Evolutionary conservation across 1,284 basidiomycete species (phyloP).

Genomic region (Cutaneotrichosporon sp.): DNA sequence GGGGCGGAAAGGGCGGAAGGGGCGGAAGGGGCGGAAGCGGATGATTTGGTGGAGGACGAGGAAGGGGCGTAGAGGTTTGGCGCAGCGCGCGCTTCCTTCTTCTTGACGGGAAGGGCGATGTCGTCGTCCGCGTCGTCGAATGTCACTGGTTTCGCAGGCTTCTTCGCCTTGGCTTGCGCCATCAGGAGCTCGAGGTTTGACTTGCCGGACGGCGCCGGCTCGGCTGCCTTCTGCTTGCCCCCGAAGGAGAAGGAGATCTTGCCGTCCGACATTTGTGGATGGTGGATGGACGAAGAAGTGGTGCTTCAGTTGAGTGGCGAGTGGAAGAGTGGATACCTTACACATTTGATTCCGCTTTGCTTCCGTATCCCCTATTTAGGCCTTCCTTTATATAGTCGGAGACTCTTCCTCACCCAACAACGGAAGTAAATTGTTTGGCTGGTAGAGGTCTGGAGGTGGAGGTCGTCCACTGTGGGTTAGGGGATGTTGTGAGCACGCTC

Average conservation of each 20-base stretch:
- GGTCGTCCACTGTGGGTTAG: too few species aligned
- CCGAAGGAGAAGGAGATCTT: constrained; percentile 50
- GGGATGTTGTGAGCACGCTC: too few species aligned
- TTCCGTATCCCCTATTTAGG: too few species aligned
- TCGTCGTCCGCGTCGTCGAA: constrained; percentile 44
- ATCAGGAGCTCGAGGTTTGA: constrained; percentile 46
- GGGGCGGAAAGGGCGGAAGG: constrained; percentile 1
- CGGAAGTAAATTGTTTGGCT: too few species aligned
- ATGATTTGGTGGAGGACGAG: not conserved
- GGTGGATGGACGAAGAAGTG: not conserved
- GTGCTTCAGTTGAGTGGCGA: not conserved
- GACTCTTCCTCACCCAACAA: too few species aligned
- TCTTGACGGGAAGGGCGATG: not conserved
- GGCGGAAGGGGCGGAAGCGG: not conserved
- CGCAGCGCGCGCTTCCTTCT: constrained; percentile 10
- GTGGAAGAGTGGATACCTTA: not conserved
- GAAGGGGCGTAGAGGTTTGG: constrained; percentile 9
- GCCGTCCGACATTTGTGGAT: constrained; percentile 26
- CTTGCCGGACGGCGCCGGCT: constrained; percentile 11
- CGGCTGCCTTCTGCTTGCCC: constrained; percentile 18
- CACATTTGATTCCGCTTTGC: too few species aligned
- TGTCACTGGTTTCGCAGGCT: constrained; percentile 12
- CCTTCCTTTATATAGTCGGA: too few species aligned
- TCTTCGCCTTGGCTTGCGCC: constrained; percentile 35
- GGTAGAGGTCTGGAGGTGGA: too few species aligned